A percentile compares a stretch with the other conserved stretches of the same genome.
Evolutionary conservation across 1,139 yeast genomes (phyloP).

Genomic region (Saccharomyces hybrid): DNA sequence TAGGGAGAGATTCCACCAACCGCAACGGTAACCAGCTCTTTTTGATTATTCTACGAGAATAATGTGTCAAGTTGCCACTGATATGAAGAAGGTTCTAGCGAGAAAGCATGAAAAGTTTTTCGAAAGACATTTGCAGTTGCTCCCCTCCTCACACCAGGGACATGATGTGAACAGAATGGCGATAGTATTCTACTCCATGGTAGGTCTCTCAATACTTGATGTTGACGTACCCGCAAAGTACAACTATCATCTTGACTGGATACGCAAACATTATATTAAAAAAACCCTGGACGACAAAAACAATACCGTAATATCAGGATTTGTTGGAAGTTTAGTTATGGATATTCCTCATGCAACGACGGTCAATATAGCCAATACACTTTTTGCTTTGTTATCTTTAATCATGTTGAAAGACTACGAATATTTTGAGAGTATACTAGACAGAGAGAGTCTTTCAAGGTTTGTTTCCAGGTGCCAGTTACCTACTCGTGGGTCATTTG

Average conservation of each 20-base stretch:
- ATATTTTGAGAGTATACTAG: slow-evolving; percentile 10
- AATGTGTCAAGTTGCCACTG: background rate
- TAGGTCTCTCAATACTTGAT: slow-evolving; percentile 18
- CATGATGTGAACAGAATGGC: slow-evolving; percentile 29
- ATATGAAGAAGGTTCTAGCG: background rate
- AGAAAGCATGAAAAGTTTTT: slow-evolving; percentile 24
- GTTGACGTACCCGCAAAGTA: slow-evolving; percentile 14
- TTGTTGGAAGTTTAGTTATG: slow-evolving; percentile 20
- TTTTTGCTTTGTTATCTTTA: slow-evolving; percentile 24
- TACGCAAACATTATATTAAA: slow-evolving; percentile 16
- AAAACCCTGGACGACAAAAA: slow-evolving; percentile 2
- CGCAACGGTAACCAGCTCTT: background rate
- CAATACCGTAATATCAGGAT: slow-evolving; percentile 20
- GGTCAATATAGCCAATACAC: slow-evolving; percentile 26
- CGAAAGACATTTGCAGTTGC: slow-evolving; percentile 22
- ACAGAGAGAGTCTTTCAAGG: slow-evolving; percentile 10
- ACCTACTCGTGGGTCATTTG: slow-evolving; percentile 44
- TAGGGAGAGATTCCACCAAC: background rate
- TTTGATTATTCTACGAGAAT: background rate
- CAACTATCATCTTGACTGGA: slow-evolving; percentile 13
- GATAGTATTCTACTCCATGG: slow-evolving; percentile 24
- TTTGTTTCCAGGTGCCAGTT: slow-evolving; percentile 25
- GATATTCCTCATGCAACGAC: slow-evolving; percentile 13
- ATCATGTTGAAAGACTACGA: slow-evolving; percentile 15
- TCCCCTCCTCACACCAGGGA: slow-evolving; percentile 27